phyloP scores from a whole-genome alignment of 2,329 filamentous ascomycete species.

The Chaetomium globosum region DNA sequence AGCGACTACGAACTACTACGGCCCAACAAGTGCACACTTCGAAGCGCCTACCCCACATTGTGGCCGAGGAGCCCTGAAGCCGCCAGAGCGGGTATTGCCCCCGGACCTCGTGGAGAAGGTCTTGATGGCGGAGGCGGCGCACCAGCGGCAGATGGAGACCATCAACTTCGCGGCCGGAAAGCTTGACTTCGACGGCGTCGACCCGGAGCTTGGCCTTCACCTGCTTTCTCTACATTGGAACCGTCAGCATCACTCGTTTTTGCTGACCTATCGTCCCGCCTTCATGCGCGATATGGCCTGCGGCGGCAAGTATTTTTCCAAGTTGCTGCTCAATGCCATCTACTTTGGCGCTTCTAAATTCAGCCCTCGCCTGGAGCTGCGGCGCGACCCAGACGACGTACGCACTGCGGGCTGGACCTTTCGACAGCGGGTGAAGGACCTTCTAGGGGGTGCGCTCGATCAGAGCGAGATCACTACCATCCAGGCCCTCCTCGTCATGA shows the following conservation, averaged over 20 bases:
- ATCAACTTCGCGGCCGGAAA: background rate
- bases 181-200: constrained; percentile 1
- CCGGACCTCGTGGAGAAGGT: no score
- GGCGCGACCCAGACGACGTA: background rate
- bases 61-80: no score
- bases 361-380: background rate
- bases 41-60: no score
- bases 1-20: no score
- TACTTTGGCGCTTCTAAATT: background rate
- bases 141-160: background rate
- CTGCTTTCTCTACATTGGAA: background rate
- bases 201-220: background rate
- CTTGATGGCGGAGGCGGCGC: no score
- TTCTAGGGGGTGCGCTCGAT: background rate
- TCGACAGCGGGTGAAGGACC: background rate
- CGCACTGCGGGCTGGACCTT: background rate
- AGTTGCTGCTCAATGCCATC: background rate
- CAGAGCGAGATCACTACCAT: background rate
- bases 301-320: constrained; percentile 1
- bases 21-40: no score
- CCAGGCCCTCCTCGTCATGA: background rate
- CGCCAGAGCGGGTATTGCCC: no score
- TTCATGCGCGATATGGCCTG: constrained; percentile 5
- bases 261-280: background rate
- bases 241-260: background rate